These are phyloP conservation scores for Dipodascopsis tothii DNA, from an alignment of 805 yeast genomes.

Conservation along the genomic window DNA sequence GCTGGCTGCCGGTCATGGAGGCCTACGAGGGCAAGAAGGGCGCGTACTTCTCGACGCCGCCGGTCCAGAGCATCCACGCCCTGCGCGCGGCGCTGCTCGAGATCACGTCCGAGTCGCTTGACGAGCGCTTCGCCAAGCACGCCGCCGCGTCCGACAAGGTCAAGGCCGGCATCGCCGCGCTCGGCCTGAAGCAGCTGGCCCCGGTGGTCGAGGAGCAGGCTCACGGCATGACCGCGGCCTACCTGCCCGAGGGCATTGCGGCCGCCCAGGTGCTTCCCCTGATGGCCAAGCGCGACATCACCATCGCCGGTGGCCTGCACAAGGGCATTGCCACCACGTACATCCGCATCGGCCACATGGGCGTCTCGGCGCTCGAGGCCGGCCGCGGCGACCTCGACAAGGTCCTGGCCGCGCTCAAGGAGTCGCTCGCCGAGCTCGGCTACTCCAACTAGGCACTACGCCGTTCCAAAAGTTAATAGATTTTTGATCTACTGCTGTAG, in stretches of 20 bases:
- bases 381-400: slow-evolving; percentile 48
- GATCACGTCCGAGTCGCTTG: slow-evolving; percentile 51
- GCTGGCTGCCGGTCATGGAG: slow-evolving; percentile 84
- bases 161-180: slow-evolving; percentile 47
- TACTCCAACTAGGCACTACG: slow-evolving; percentile 29
- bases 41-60: slow-evolving; percentile 95
- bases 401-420: slow-evolving; percentile 42
- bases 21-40: slow-evolving; percentile 73
- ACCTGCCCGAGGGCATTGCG: slow-evolving; percentile 66
- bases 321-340: slow-evolving; percentile 70
- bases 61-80: slow-evolving; percentile 79
- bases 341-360: slow-evolving; percentile 96
- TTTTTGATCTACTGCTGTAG: background rate
- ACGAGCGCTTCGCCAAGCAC: slow-evolving; percentile 57
- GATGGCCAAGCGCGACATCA: slow-evolving; percentile 57
- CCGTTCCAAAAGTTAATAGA: background rate
- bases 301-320: slow-evolving; percentile 86
- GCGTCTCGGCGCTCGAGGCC: slow-evolving; percentile 59
- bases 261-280: slow-evolving; percentile 57
- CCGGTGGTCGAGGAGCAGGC: slow-evolving; percentile 57
- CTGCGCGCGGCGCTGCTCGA: slow-evolving; percentile 68
- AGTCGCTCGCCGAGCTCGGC: slow-evolving; percentile 60
- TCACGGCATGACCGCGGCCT: slow-evolving; percentile 78
- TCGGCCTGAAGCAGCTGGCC: slow-evolving; percentile 69
- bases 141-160: slow-evolving; percentile 54